Percentiles rank a stretch among this genome's conserved stretches.
Evolutionary conservation across 805 yeast species (phyloP).

Genomic region (Diddensiella transvaalensis): DNA sequence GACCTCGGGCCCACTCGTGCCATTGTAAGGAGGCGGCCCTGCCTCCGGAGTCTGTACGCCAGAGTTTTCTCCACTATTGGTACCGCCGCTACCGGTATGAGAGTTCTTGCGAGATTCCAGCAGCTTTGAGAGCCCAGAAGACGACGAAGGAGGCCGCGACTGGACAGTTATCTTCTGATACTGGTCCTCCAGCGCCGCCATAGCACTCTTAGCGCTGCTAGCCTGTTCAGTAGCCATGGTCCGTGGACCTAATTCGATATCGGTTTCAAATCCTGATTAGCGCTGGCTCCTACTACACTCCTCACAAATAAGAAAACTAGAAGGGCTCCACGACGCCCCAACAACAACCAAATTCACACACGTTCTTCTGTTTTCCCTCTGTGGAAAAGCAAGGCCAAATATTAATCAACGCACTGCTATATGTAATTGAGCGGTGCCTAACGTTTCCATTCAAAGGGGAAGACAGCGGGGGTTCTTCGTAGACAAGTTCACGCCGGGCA

Average conservation of each 20-base stretch:
- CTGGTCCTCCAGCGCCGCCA: slow-evolving; percentile 8
- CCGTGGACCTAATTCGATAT: neutral
- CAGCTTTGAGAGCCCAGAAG: slow-evolving; percentile 21
- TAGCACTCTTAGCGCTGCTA: neutral
- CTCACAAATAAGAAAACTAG: too few relatives aligned
- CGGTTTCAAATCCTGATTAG: too few relatives aligned
- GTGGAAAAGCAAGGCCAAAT: too few relatives aligned
- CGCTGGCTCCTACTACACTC: too few relatives aligned
- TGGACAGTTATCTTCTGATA: slow-evolving; percentile 16
- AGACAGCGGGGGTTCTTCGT: too few relatives aligned
- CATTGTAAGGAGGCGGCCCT: neutral
- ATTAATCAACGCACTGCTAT: too few relatives aligned
- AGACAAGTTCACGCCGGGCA: too few relatives aligned
- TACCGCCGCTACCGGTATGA: slow-evolving; percentile 1
- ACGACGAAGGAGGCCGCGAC: slow-evolving; percentile 15
- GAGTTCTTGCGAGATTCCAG: slow-evolving; percentile 12
- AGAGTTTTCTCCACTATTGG: neutral
- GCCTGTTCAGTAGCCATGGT: neutral
- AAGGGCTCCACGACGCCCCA: too few relatives aligned
- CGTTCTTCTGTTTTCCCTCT: too few relatives aligned
- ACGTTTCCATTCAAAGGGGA: too few relatives aligned
- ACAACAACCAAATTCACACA: too few relatives aligned
- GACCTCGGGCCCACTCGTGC: neutral
- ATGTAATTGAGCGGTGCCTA: too few relatives aligned
- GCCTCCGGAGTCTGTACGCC: neutral